Evolutionary conservation across 371 early-diverging fungal species (phyloP).

Genomic region (Blakeslea trispora): DNA sequence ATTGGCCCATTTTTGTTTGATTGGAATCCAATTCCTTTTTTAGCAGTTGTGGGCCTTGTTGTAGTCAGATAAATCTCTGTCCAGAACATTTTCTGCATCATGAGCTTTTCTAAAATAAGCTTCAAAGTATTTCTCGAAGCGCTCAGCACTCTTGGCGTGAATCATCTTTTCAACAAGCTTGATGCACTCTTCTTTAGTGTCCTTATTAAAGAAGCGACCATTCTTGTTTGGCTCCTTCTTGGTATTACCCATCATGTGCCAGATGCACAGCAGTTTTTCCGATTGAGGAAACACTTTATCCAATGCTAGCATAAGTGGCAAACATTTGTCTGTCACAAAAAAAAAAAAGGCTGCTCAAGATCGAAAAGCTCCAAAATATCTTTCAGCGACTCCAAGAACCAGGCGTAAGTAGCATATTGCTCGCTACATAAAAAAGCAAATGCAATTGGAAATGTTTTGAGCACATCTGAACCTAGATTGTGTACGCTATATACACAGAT

Average conservation of each 20-base stretch:
- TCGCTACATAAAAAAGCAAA: slow-evolving; percentile 5
- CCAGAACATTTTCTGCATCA: not conserved
- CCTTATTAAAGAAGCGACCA: slow-evolving; percentile 1
- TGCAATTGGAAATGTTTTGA: slow-evolving; percentile 3
- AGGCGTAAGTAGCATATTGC: not conserved
- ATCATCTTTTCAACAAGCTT: slow-evolving; percentile 1
- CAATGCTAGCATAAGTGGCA: not conserved
- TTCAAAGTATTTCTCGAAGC: not conserved
- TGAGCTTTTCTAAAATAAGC: too few relatives aligned
- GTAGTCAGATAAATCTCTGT: not conserved
- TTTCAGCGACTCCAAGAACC: slow-evolving; percentile 3
- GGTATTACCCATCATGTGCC: slow-evolving; percentile 15
- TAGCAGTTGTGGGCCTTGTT: not conserved
- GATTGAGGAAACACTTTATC: slow-evolving; percentile 6
- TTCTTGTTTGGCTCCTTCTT: slow-evolving; percentile 2
- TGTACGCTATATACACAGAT: slow-evolving; percentile 7
- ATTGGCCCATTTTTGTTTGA: not conserved
- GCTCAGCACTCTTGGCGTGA: not conserved
- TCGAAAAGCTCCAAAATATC: not conserved
- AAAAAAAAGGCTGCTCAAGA: not conserved
- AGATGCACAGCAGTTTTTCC: slow-evolving; percentile 4
- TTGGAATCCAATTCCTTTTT: not conserved
- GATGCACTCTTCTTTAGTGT: slow-evolving; percentile 2
- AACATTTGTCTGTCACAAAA: slow-evolving; percentile 7
- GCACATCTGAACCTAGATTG: not conserved